Percentiles rank a stretch among this genome's conserved stretches.
phyloP scores from a whole-genome alignment of 352 stramenopile species.

The Phytopythium boreale region DNA sequence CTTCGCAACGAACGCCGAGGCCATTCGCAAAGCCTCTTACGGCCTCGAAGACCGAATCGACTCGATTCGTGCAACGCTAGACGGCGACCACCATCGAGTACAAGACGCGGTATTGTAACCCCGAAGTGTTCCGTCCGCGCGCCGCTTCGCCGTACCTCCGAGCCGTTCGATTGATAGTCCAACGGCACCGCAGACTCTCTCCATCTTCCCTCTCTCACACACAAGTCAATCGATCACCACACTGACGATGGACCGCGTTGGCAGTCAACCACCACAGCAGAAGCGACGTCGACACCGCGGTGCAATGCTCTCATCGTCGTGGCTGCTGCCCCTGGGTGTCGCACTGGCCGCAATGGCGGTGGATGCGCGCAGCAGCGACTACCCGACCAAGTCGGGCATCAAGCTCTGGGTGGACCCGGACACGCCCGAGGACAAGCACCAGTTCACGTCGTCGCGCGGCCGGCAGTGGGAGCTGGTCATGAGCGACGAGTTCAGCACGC shows the following conservation, averaged over 20 bases:
- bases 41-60: too few species aligned
- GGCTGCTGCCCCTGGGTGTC: background rate
- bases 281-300: background rate
- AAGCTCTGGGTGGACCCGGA: slow-evolving; percentile 41
- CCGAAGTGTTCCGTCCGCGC: too few species aligned
- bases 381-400: slow-evolving; percentile 39
- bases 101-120: too few species aligned
- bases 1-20: too few species aligned
- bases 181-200: background rate
- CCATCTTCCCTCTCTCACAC: background rate
- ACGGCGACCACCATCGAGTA: too few species aligned
- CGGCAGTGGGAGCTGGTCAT: slow-evolving; percentile 53
- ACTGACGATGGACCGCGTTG: background rate
- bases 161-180: background rate
- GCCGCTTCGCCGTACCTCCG: background rate
- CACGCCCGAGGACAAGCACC: slow-evolving; percentile 25
- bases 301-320: too few species aligned
- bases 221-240: background rate
- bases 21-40: too few species aligned
- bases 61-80: too few species aligned
- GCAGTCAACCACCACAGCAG: background rate
- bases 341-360: background rate
- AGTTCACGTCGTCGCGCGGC: slow-evolving; percentile 34
- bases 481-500: slow-evolving; percentile 87
- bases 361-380: slow-evolving; percentile 8